Percentiles rank a stretch among this genome's conserved stretches.
Conservation (phyloP, 768 basidiomycete species). For the Russula sp. region DNA sequence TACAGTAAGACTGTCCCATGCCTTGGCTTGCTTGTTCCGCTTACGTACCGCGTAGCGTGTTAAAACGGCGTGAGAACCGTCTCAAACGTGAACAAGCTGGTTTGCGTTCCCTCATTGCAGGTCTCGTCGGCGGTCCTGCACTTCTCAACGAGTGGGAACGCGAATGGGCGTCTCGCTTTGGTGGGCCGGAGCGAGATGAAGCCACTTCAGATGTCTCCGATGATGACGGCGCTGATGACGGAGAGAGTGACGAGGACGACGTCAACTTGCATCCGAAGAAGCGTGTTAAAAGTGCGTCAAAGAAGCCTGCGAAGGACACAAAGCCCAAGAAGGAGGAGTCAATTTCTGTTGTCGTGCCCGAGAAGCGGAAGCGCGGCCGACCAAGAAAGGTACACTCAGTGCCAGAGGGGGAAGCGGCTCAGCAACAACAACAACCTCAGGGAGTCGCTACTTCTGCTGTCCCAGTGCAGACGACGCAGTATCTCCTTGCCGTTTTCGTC, state of each 20-base stretch:
- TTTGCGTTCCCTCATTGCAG: constrained; percentile 55
- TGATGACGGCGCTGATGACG: constrained; percentile 45
- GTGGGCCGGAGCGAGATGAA: constrained; percentile 69
- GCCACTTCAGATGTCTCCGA: constrained; percentile 34
- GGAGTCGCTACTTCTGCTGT: constrained; percentile 17
- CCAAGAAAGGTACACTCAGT: constrained; percentile 64
- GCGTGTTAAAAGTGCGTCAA: constrained; percentile 43
- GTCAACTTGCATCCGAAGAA: constrained; percentile 52
- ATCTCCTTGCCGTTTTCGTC: constrained; percentile 75
- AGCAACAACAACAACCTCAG: constrained; percentile 21
- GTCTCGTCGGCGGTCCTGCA: constrained; percentile 67
- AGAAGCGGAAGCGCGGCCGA: constrained; percentile 80
- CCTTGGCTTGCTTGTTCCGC: not conserved
- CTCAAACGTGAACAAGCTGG: constrained; percentile 72
- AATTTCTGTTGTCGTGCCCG: constrained; percentile 36
- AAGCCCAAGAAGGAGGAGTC: constrained; percentile 33
- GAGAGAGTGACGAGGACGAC: constrained; percentile 34
- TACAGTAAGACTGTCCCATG: constrained; percentile 37
- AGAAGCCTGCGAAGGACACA: constrained; percentile 34
- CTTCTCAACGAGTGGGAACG: constrained; percentile 69
- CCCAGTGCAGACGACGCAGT: constrained; percentile 37
- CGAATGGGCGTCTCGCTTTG: constrained; percentile 67
- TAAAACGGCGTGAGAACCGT: constrained; percentile 70
- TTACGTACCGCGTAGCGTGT: constrained; percentile 39
- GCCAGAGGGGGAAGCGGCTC: constrained; percentile 25